phyloP scores from a whole-genome alignment of 352 stramenopile genomes.

The Thalassiosira sp. region DNA sequence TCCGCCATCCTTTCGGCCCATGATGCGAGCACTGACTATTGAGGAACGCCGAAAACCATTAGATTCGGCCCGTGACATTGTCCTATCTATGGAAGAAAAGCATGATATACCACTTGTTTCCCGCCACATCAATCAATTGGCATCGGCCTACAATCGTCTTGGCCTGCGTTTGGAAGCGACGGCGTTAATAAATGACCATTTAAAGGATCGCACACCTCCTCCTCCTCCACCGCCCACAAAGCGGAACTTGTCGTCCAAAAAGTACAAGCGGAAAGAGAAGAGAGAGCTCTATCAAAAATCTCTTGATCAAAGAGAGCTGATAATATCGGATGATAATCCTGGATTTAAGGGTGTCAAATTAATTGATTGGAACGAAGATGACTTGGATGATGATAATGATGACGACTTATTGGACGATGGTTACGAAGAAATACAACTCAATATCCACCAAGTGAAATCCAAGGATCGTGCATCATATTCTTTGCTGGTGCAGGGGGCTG shows the following conservation, averaged over 20 bases:
- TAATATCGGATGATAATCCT: conserved; percentile 16
- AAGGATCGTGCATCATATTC: conserved; percentile 76
- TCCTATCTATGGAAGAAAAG: conserved; percentile 45
- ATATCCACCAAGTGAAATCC: conserved; percentile 48
- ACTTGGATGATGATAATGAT: conserved; percentile 14
- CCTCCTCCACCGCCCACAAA: conserved; percentile 36
- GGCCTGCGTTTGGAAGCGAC: conserved; percentile 49
- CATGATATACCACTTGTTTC: conserved; percentile 60
- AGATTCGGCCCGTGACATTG: conserved; percentile 52
- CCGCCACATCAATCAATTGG: conserved; percentile 65
- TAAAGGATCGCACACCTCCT: conserved; percentile 55
- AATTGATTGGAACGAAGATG: conserved; percentile 25
- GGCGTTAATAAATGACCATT: conserved; percentile 56
- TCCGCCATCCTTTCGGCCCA: not conserved
- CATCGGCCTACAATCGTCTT: conserved; percentile 46
- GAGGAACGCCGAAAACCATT: conserved; percentile 54
- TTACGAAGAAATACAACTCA: conserved; percentile 42
- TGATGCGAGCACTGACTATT: conserved; percentile 20
- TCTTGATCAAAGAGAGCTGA: conserved; percentile 12
- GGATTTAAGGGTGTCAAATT: conserved; percentile 27
- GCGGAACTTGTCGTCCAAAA: not conserved
- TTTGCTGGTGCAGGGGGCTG: conserved; percentile 68
- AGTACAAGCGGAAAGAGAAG: conserved; percentile 12
- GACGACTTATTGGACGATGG: conserved; percentile 25
- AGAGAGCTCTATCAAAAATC: too few relatives aligned